Percentiles rank a stretch among this genome's conserved stretches.
Evolutionary conservation across 345 rosid species (phyloP).

Genomic region (Luvunga scandens): DNA sequence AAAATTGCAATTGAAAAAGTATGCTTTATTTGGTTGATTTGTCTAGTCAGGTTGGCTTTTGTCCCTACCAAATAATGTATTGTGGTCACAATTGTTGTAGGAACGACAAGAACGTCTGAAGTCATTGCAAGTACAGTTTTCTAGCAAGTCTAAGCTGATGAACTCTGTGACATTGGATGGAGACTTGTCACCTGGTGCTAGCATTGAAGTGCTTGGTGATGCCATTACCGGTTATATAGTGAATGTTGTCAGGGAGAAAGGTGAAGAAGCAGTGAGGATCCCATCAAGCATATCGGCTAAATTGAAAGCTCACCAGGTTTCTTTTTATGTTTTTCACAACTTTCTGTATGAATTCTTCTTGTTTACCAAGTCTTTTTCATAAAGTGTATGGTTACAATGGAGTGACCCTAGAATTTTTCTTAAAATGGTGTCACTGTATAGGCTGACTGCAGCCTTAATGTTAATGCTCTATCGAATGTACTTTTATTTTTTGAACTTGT

Average conservation of each 20-base stretch:
- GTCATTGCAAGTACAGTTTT: conserved; percentile 70
- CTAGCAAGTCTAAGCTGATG: conserved; percentile 57
- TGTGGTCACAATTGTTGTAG: conserved; percentile 39
- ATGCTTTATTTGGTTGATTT: conserved; percentile 14
- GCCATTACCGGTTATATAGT: conserved; percentile 77
- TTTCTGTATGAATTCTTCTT: neutral
- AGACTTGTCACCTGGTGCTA: conserved; percentile 57
- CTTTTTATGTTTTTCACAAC: conserved; percentile 8
- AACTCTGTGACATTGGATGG: conserved; percentile 42
- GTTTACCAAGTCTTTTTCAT: neutral
- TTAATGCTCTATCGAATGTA: neutral
- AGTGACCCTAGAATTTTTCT: neutral
- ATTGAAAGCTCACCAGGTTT: conserved; percentile 96
- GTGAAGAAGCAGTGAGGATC: conserved; percentile 92
- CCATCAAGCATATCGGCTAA: conserved; percentile 82
- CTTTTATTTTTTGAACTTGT: neutral
- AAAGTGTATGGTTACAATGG: neutral
- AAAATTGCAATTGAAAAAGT: conserved; percentile 99
- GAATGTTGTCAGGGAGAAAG: conserved; percentile 95
- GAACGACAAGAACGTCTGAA: conserved; percentile 96
- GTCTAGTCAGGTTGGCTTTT: conserved; percentile 8
- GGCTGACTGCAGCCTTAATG: neutral
- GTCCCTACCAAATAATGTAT: conserved; percentile 19
- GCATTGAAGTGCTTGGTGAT: conserved; percentile 80
- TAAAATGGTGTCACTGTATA: neutral